phyloP scores from a whole-genome alignment of 148 eudicot genomes.

The Arbutus unedo region DNA sequence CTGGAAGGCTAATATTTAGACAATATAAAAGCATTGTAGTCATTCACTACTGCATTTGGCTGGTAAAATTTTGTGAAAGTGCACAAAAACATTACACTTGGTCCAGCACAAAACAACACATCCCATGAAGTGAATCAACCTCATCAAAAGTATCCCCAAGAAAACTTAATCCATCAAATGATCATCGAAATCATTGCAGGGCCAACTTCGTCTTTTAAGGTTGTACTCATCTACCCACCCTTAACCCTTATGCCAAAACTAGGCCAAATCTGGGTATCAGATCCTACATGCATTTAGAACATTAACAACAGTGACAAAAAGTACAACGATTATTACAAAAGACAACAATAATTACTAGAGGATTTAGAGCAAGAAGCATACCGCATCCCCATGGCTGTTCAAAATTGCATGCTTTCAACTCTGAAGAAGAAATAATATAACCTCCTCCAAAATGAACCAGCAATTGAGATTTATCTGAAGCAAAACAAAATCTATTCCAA shows the following conservation, averaged over 20 bases:
- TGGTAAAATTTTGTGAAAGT: not conserved
- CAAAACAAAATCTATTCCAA: too few relatives aligned
- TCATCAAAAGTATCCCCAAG: not conserved
- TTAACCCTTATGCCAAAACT: too few relatives aligned
- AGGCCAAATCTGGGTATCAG: too few relatives aligned
- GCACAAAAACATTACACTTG: not conserved
- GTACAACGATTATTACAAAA: too few relatives aligned
- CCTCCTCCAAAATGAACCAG: constrained; percentile 78
- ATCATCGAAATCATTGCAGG: not conserved
- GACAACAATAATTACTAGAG: not conserved
- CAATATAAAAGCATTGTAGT: not conserved
- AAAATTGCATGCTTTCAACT: constrained; percentile 82
- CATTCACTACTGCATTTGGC: not conserved
- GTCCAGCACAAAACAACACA: not conserved
- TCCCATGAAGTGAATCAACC: not conserved
- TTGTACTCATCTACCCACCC: too few relatives aligned
- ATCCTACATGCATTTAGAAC: not conserved
- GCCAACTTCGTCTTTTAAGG: too few relatives aligned
- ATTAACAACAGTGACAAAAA: not conserved
- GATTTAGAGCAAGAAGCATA: not conserved
- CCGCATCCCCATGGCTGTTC: constrained; percentile 11
- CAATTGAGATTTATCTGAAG: not conserved
- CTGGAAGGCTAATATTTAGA: not conserved
- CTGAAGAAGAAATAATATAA: constrained; percentile 71
- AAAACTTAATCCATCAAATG: not conserved